phyloP scores from a whole-genome alignment of 1,284 basidiomycete genomes.

The Trichosporon asahii region DNA sequence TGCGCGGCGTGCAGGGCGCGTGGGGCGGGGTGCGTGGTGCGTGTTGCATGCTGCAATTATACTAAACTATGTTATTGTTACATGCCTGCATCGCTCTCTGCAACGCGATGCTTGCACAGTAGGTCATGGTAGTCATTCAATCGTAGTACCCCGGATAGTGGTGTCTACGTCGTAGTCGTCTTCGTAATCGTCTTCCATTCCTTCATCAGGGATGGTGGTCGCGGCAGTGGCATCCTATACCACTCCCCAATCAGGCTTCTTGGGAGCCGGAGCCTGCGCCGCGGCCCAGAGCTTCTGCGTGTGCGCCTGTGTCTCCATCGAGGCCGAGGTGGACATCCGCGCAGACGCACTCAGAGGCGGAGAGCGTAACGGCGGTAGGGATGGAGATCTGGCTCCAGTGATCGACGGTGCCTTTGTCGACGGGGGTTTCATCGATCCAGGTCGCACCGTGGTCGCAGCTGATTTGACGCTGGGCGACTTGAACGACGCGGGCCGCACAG shows the following conservation, averaged over 20 bases:
- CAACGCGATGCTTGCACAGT: background rate
- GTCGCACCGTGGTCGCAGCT: background rate
- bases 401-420: conserved; percentile 1
- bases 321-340: background rate
- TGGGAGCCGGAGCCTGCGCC: background rate
- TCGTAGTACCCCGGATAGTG: background rate
- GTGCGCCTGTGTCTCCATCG: background rate
- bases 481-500: background rate
- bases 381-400: background rate
- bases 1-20: no score
- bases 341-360: background rate
- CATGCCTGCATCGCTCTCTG: background rate
- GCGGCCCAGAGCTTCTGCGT: background rate
- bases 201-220: background rate
- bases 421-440: background rate
- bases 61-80: background rate
- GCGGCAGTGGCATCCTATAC: background rate
- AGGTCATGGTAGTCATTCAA: background rate
- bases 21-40: no score
- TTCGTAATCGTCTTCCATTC: background rate
- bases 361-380: background rate
- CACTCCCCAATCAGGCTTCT: conserved; percentile 1
- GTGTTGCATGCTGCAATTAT: background rate
- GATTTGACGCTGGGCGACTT: background rate
- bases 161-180: conserved; percentile 3